A percentile compares a stretch with the other conserved stretches of the same genome.
phyloP scores from a whole-genome alignment of 2,329 filamentous ascomycete species.

The Penicillium griseofulvum region DNA sequence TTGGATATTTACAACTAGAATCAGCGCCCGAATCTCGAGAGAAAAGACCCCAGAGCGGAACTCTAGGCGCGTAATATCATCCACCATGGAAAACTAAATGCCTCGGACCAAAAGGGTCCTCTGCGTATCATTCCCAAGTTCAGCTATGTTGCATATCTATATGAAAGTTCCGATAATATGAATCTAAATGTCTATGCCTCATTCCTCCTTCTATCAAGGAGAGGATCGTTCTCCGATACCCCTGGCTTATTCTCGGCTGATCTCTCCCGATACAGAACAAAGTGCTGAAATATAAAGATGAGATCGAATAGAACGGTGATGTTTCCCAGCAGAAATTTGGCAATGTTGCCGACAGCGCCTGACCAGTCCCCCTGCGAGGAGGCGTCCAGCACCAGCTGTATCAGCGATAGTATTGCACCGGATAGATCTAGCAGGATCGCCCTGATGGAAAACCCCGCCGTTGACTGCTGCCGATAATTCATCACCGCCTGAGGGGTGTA shows the following conservation, averaged over 20 bases:
- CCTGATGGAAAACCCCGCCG: neutral
- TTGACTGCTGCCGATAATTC: neutral
- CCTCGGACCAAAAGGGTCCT: neutral
- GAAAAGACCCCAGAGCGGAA: no score
- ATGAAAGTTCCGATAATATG: neutral
- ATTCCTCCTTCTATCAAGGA: neutral
- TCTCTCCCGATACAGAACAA: neutral
- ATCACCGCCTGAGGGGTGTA: neutral
- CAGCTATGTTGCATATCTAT: neutral
- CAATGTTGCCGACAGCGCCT: neutral
- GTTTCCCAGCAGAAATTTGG: neutral
- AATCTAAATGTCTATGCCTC: neutral
- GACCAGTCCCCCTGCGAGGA: neutral
- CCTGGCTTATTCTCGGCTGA: neutral
- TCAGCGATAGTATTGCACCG: neutral
- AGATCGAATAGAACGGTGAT: neutral
- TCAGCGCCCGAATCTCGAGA: no score
- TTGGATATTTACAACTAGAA: no score
- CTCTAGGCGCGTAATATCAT: no score
- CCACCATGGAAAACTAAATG: no score
- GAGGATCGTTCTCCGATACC: neutral
- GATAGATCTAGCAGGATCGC: neutral
- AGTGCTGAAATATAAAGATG: neutral
- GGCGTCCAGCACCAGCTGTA: neutral
- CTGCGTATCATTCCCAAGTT: neutral